These are phyloP conservation scores for Magnaporthales sp. DNA, from an alignment of 2,329 filamentous ascomycete genomes.

Conservation along the genomic window DNA sequence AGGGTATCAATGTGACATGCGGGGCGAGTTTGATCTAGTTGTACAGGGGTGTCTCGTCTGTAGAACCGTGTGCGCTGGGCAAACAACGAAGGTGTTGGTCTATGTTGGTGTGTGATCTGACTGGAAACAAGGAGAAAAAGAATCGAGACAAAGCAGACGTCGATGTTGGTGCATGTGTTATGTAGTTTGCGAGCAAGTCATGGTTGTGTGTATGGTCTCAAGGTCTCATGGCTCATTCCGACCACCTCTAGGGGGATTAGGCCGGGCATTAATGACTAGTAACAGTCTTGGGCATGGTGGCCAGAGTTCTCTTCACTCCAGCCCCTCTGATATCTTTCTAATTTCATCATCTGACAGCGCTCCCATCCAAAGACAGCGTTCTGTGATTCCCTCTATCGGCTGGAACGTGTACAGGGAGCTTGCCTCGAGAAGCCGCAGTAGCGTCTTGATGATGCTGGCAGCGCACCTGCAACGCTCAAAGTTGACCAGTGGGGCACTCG, in stretches of 20 bases:
- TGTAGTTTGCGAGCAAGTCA: neutral
- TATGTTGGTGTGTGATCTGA: neutral
- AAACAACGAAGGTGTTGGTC: neutral
- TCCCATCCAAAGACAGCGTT: constrained; percentile 79
- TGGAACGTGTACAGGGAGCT: constrained; percentile 67
- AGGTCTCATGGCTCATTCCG: no score
- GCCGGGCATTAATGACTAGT: neutral
- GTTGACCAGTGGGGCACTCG: constrained; percentile 64
- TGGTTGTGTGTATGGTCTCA: no score
- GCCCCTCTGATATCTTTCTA: constrained; percentile 37
- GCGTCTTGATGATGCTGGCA: constrained; percentile 69
- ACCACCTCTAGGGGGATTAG: no score
- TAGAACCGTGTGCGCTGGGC: neutral
- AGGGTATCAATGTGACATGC: neutral
- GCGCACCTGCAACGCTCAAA: constrained; percentile 74
- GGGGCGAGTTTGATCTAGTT: neutral
- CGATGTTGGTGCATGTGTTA: neutral
- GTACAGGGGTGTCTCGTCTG: neutral
- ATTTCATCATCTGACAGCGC: constrained; percentile 72
- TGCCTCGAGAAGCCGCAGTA: constrained; percentile 70
- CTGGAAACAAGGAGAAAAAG: neutral
- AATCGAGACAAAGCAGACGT: neutral
- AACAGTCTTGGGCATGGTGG: neutral
- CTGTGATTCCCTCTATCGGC: constrained; percentile 67
- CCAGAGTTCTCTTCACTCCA: constrained; percentile 28